Base-by-base conservation (phyloP, 1,284 basidiomycete genomes). In the Trametes hirsuta region DNA sequence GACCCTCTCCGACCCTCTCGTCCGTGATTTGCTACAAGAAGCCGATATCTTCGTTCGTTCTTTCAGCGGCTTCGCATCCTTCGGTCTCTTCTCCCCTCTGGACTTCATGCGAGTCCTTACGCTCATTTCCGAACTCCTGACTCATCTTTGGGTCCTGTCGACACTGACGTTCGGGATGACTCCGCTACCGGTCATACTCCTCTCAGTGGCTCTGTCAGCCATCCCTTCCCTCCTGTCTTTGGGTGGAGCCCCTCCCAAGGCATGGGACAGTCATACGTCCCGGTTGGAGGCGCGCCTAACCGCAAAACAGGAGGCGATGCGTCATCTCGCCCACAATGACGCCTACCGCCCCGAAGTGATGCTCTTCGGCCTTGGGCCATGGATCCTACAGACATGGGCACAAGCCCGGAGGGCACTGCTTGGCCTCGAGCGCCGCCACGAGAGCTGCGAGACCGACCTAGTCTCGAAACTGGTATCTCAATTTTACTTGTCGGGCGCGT, bases 31-130 rank as follows among this genome's bases (percentile, higher is more conserved):
- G 35, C 78, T 94, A n/a, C 85, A 89, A 64, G 92, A 94, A 74
- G 91, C 91, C 14, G 92, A 92, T 67, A 80, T 89, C 24, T 90
- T 91, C 68, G 87, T 90, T 46, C 81, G 84, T 58, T 90, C 90
- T 6, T 89, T 93, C 72, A 84, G 81, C 65, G 86, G 86, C 50
- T 75, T 79, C 63, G 83, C 85, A 39, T 81, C 86, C 30, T 88
- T 90, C 74, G 87, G 88, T 42, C 78, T 91, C 35, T 79, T 90
- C 63, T 91, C 89, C 1, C 88, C 90, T 6, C 79, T 93, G 55
- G 88, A 93, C 70, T 84, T 93, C 63, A 79, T 90, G 66, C 87
- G 89, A 66, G 79, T 92, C 60, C 76, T 94, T 63, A 84, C 87
- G 37, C 79, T 89, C 58, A 63, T 86, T 22, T 87, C 88, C 39